Evolutionary conservation across 257 asterid species (phyloP).

Genomic region (Lantana camara): DNA sequence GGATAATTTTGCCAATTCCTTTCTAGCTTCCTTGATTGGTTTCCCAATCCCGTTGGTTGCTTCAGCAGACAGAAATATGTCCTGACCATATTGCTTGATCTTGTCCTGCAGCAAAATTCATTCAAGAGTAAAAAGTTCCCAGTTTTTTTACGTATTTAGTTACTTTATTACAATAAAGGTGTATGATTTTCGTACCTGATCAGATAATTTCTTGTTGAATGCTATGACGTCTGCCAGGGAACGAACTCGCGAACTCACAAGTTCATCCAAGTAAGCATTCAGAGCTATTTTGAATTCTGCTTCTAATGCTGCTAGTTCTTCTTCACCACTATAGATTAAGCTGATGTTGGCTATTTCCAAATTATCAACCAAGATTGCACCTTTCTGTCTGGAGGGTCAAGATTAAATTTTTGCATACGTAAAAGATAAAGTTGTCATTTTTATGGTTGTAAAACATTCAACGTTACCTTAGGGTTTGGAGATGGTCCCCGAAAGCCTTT

Average conservation of each 20-base stretch:
- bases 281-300: conserved; percentile 45
- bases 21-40: conserved; percentile 30
- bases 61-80: conserved; percentile 38
- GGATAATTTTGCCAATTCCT: conserved; percentile 15
- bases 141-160: too few species aligned
- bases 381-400: conserved; percentile 39
- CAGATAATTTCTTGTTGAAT: conserved; percentile 39
- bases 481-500: conserved; percentile 30
- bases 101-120: conserved; percentile 43
- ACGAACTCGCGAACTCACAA: conserved; percentile 42
- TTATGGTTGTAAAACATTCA: too few species aligned
- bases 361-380: conserved; percentile 44
- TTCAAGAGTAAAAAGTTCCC: too few species aligned
- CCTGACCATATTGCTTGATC: conserved; percentile 39
- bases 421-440: too few species aligned
- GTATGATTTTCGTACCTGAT: conserved; percentile 25
- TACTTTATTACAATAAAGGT: too few species aligned
- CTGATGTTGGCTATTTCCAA: conserved; percentile 33
- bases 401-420: too few species aligned
- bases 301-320: conserved; percentile 15
- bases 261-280: conserved; percentile 36
- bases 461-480: conserved; percentile 37
- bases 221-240: conserved; percentile 41
- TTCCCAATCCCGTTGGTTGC: conserved; percentile 42
- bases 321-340: conserved; percentile 20